phyloP scores from a whole-genome alignment of 2,329 filamentous ascomycete species.

The Aureobasidium musti region DNA sequence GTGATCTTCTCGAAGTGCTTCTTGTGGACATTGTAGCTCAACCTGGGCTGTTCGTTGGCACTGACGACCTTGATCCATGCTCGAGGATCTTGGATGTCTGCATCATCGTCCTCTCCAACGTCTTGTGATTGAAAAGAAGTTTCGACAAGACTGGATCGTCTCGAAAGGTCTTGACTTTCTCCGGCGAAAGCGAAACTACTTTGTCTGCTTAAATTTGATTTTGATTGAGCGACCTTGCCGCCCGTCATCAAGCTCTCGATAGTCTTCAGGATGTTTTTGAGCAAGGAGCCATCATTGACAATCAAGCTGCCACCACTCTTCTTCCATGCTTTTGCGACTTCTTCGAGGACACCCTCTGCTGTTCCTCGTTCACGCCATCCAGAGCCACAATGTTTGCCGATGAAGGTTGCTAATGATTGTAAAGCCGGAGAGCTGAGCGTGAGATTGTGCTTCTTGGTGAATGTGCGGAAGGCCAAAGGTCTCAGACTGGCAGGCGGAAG shows the following conservation, averaged over 20 bases:
- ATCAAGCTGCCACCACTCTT: slow-evolving; percentile 85
- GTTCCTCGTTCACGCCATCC: slow-evolving; percentile 96
- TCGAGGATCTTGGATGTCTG: slow-evolving; percentile 66
- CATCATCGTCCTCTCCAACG: slow-evolving; percentile 61
- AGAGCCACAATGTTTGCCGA: slow-evolving; percentile 90
- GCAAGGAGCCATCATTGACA: slow-evolving; percentile 71
- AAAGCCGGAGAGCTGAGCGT: slow-evolving; percentile 87
- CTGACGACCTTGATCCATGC: slow-evolving; percentile 82
- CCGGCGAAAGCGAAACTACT: slow-evolving; percentile 64
- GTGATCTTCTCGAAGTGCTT: slow-evolving; percentile 80
- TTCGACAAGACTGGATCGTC: slow-evolving; percentile 18
- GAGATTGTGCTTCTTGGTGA: slow-evolving; percentile 96
- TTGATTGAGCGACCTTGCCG: slow-evolving; percentile 64
- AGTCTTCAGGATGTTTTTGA: slow-evolving; percentile 80
- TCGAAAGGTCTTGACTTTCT: slow-evolving; percentile 30
- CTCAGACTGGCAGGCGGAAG: slow-evolving; percentile 84
- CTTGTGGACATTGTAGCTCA: slow-evolving; percentile 74
- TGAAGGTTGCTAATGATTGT: slow-evolving; percentile 80
- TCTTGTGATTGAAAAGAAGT: slow-evolving; percentile 55
- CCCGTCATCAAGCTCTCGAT: slow-evolving; percentile 87
- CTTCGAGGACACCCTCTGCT: slow-evolving; percentile 88
- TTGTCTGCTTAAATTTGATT: slow-evolving; percentile 61
- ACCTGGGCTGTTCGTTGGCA: slow-evolving; percentile 81
- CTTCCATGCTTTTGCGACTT: slow-evolving; percentile 90
- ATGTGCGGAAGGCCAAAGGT: slow-evolving; percentile 89